These are phyloP conservation scores for Dendryphion nanum DNA, from an alignment of 2,329 filamentous ascomycete genomes.

Conservation along the genomic window DNA sequence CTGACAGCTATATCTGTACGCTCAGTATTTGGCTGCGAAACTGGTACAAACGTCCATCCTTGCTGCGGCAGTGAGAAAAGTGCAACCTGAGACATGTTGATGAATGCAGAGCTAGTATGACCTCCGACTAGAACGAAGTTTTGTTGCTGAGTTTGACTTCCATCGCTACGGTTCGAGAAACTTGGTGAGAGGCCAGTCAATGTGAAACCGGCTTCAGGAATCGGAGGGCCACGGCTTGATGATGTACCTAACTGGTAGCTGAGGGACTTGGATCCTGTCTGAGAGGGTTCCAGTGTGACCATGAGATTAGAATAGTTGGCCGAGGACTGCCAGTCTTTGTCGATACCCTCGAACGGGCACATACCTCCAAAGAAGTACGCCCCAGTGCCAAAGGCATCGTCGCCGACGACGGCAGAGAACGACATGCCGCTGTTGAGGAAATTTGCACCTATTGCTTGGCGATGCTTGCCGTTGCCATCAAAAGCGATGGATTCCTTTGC, in stretches of 20 bases:
- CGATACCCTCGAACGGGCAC: conserved; percentile 59
- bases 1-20: conserved; percentile 58
- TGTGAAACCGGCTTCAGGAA: conserved; percentile 83
- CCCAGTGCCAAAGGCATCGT: conserved; percentile 52
- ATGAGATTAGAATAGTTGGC: conserved; percentile 81
- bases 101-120: conserved; percentile 77
- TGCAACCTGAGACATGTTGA: conserved; percentile 91
- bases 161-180: conserved; percentile 63
- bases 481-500: conserved; percentile 40
- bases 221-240: conserved; percentile 60
- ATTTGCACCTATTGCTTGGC: conserved; percentile 48
- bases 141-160: conserved; percentile 67
- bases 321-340: conserved; percentile 60
- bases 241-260: conserved; percentile 49
- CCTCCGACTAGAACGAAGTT: conserved; percentile 82
- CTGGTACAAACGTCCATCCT: conserved; percentile 77
- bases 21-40: conserved; percentile 49
- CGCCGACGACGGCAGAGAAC: conserved; percentile 64
- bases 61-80: conserved; percentile 84
- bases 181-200: conserved; percentile 72
- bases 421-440: conserved; percentile 62
- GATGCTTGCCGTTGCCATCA: conserved; percentile 33
- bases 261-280: conserved; percentile 35
- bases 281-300: conserved; percentile 60
- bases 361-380: conserved; percentile 86